A percentile compares a stretch with the other conserved stretches of the same genome.
Evolutionary conservation across 345 rosid genomes (phyloP).

Genomic region (Microcos paniculata): DNA sequence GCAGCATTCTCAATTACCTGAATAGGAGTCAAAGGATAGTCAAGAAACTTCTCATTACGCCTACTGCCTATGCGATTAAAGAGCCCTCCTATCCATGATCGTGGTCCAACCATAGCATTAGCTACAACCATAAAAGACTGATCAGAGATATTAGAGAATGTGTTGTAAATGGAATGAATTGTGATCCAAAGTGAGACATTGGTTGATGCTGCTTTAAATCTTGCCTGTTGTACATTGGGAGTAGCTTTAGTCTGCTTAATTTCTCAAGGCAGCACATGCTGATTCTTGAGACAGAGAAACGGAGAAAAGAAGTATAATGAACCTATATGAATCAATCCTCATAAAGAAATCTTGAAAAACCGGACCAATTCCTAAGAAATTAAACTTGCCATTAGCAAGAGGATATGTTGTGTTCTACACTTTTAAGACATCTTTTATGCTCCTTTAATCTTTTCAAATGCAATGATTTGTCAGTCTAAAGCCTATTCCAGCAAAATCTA

Average conservation of each 20-base stretch:
- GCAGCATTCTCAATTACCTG: conserved; percentile 48
- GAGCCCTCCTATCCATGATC: conserved; percentile 90
- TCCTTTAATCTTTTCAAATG: background rate
- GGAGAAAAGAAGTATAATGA: background rate
- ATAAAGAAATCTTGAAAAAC: background rate
- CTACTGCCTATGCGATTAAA: conserved; percentile 56
- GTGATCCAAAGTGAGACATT: background rate
- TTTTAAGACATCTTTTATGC: background rate
- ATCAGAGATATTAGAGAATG: conserved; percentile 18
- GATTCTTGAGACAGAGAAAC: background rate
- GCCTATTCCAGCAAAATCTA: background rate
- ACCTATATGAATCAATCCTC: background rate
- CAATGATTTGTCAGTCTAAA: too few species aligned
- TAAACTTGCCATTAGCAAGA: background rate
- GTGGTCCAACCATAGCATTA: conserved; percentile 93
- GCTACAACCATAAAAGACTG: conserved; percentile 46
- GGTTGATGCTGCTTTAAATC: background rate
- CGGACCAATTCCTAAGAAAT: background rate
- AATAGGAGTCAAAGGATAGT: conserved; percentile 57
- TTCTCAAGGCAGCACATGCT: background rate
- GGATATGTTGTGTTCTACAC: background rate
- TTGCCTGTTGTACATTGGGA: background rate
- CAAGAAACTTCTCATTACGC: conserved; percentile 54
- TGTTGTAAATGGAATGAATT: background rate
- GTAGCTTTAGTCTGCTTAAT: background rate